Evolutionary conservation across 2,329 filamentous ascomycete genomes (phyloP).

Genomic region (Akanthomyces uredinophilus): DNA sequence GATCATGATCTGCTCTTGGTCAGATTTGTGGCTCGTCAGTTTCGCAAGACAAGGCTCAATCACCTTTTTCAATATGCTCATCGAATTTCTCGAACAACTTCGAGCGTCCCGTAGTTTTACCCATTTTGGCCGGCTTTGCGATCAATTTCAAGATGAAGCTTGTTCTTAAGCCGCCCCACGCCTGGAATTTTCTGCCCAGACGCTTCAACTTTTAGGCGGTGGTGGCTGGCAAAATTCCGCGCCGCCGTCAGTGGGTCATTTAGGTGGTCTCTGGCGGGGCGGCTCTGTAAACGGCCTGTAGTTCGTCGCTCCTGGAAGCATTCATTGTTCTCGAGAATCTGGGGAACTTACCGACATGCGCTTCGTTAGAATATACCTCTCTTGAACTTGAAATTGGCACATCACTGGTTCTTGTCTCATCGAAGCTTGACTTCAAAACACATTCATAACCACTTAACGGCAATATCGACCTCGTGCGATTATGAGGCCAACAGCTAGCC

Average conservation of each 20-base stretch:
- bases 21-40: neutral
- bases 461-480: neutral
- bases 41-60: neutral
- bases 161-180: conserved; percentile 23
- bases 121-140: conserved; percentile 39
- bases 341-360: neutral
- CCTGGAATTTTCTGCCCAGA: conserved; percentile 29
- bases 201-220: conserved; percentile 49
- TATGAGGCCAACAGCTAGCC: conserved; percentile 35
- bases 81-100: conserved; percentile 59
- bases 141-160: conserved; percentile 17
- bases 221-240: conserved; percentile 35
- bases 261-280: neutral
- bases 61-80: conserved; percentile 59
- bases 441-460: neutral
- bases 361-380: neutral
- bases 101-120: conserved; percentile 47
- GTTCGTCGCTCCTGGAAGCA: neutral
- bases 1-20: conserved; percentile 64
- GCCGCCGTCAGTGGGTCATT: neutral
- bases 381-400: neutral
- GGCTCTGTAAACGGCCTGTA: neutral
- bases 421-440: neutral
- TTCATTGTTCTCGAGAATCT: neutral
- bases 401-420: neutral